A percentile compares a stretch with the other conserved stretches of the same genome.
These are phyloP conservation scores for Chrysoporthe puriensis DNA, from an alignment of 2,329 filamentous ascomycete genomes.

Conservation along the genomic window DNA sequence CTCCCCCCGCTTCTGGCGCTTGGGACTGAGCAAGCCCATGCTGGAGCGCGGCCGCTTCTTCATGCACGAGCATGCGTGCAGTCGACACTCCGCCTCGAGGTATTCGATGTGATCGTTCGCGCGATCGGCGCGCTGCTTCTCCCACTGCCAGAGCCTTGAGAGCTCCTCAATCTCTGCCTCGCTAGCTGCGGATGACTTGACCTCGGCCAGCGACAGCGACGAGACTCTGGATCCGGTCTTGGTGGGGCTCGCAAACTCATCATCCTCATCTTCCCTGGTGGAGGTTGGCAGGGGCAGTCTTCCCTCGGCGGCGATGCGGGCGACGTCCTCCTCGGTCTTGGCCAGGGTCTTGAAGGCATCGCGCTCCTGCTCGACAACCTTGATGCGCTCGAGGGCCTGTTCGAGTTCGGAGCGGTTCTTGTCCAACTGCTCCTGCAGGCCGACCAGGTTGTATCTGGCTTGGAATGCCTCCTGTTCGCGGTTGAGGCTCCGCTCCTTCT, in stretches of 20 bases:
- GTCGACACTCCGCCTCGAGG: slow-evolving; percentile 73
- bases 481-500: slow-evolving; percentile 63
- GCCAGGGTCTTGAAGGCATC: slow-evolving; percentile 74
- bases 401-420: slow-evolving; percentile 46
- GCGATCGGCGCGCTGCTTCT: slow-evolving; percentile 65
- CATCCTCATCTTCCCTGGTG: slow-evolving; percentile 46
- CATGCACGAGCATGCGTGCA: slow-evolving; percentile 67
- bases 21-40: slow-evolving; percentile 34
- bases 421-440: slow-evolving; percentile 62
- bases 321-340: slow-evolving; percentile 70
- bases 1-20: slow-evolving; percentile 42
- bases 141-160: slow-evolving; percentile 57
- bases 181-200: slow-evolving; percentile 58
- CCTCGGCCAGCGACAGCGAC: slow-evolving; percentile 50
- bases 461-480: slow-evolving; percentile 72
- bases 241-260: slow-evolving; percentile 65
- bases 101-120: slow-evolving; percentile 77
- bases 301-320: slow-evolving; percentile 73
- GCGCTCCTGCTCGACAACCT: slow-evolving; percentile 72
- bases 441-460: slow-evolving; percentile 67
- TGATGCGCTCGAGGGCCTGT: slow-evolving; percentile 64
- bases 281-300: slow-evolving; percentile 64
- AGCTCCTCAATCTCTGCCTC: slow-evolving; percentile 64
- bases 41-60: slow-evolving; percentile 43
- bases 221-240: slow-evolving; percentile 51